Base-by-base conservation (phyloP, 2,329 filamentous ascomycete genomes). In the Endocalyx cinctus region DNA sequence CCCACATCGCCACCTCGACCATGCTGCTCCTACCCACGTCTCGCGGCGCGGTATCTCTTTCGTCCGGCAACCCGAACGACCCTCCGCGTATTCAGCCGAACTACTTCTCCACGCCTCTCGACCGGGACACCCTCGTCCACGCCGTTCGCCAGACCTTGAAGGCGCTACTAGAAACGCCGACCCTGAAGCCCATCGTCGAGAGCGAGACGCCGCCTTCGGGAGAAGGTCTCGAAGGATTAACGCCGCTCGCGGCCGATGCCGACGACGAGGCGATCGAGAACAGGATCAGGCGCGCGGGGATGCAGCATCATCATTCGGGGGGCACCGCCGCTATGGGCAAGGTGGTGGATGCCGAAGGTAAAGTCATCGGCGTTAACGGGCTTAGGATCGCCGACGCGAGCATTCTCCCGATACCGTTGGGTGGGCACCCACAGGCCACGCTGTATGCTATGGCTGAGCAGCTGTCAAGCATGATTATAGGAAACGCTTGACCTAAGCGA, bases 361-460 rank as follows among this genome's bases (percentile, higher is more conserved):
- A 29, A 36, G 47, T 48, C 3, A 23, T 47, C 2, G 48, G 49
- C 2, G 46, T 52, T 13, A 29, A 39, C 20, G 33, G 40, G 11
- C 18, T 52, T 5, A 35, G 49, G 16, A 33, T 46, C 13, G 44
- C 39, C 5, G 49, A 52, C 29, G 47, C 48, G n/a, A 52, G 52
- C 31, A 42, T 48, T 13, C 17, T 50, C n/a, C 47, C 44, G n/a
- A 27, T 47, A 8, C 46, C 47, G 3, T 7, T 48, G n/a, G 36
- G 46, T 10, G 46, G 42, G 7, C 46, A 48, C 27, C 44, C 44
- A 7, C 45, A 47, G 18, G 36, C 45, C n/a, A 37, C 43, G 13
- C 41, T 48, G 10, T 50, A 50, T 28, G 35, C 42, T 4, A 40
- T 50, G 39, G 43, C 45, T 5, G 47, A 45, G 16, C 45, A 47